Evolutionary conservation across 2,329 filamentous ascomycete species (phyloP), one percentile per base, ranked within the genome.

Genomic region (Sporothrix variecibatus): DNA sequence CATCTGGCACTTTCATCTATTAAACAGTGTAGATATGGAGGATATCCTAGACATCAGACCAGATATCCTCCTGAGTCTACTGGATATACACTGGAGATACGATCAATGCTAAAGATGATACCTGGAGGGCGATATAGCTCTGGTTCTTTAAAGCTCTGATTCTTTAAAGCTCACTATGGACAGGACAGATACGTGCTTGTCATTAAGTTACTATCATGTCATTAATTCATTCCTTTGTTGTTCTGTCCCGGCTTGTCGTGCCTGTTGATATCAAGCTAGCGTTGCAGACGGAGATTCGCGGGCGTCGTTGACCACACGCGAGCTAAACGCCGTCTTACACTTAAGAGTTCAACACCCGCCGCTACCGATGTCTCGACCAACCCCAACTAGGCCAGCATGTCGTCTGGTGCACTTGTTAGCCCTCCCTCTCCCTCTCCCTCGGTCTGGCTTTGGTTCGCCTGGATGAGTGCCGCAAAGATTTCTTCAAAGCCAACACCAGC

Each of bases 401-500:
- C 60, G 31, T 40, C 31, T 40, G 17, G 31, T 9, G 34, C 60
- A 6, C 17, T 15, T 38, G 26, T 11, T n/a, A 12, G 5, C 31
- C 12, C 53, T 58, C 34, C 34, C 1, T 28, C 53, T 58, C 34
- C 34, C 1, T 43, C 40, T 43, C 12, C 40, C 2, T 12, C 40
- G 12, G 58, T 38, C 28, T 60, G 26, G 56, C 40, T 60, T 4
- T 34, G 28, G 58, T 58, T 71, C 8, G 64, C 64, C 56, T 62
- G 70, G 38, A 72, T 72, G 23, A 72, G 53, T 4, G 70, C 70
- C 34, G 70, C 53, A 51, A 72, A 72, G 38, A 72, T 72, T 12
- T 72, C 70, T 15, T 72, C 70, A 46, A 72, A 72, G 9, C 70
- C 70, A n/a, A 72, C 53, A 12, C 70, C 70, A 9, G 70, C 70